Percentiles rank a stretch among this genome's conserved stretches.
Conservation (phyloP, 106 monocot genomes). For the Platanthera guangdongensis region DNA sequence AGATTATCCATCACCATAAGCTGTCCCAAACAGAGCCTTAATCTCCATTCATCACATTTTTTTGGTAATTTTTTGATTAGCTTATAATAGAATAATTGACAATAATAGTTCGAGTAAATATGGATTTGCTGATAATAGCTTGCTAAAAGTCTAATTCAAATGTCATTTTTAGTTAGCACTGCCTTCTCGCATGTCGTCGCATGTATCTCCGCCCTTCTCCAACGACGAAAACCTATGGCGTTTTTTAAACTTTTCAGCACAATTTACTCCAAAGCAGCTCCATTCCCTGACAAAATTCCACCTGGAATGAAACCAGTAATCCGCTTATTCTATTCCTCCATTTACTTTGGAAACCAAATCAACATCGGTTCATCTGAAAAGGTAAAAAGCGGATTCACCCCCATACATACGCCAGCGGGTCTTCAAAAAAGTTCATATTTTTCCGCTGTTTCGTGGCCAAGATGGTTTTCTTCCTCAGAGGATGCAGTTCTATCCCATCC, state of each 20-base stretch:
- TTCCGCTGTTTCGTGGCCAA: background rate
- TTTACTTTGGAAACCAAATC: background rate
- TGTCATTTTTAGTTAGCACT: too few species aligned
- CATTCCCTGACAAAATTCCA: background rate
- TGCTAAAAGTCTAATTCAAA: too few species aligned
- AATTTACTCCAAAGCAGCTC: background rate
- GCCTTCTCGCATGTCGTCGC: too few species aligned
- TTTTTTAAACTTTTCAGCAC: slow-evolving; percentile 1
- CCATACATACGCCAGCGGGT: background rate
- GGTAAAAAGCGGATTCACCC: background rate
- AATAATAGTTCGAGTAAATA: too few species aligned
- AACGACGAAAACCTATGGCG: background rate
- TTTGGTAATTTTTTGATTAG: too few species aligned
- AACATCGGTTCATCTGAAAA: background rate
- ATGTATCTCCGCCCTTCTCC: background rate
- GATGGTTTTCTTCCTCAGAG: slow-evolving; percentile 30
- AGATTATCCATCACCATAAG: too few species aligned
- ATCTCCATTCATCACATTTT: too few species aligned
- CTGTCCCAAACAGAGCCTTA: too few species aligned
- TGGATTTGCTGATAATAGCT: too few species aligned
- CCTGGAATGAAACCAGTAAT: background rate
- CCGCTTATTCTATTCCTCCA: background rate
- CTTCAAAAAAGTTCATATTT: background rate
- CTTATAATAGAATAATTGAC: too few species aligned
- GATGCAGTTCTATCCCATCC: slow-evolving; percentile 19